These are phyloP conservation scores for Aotearoamyces nothofagi DNA, from an alignment of 2,329 filamentous ascomycete species.

Conservation along the genomic window DNA sequence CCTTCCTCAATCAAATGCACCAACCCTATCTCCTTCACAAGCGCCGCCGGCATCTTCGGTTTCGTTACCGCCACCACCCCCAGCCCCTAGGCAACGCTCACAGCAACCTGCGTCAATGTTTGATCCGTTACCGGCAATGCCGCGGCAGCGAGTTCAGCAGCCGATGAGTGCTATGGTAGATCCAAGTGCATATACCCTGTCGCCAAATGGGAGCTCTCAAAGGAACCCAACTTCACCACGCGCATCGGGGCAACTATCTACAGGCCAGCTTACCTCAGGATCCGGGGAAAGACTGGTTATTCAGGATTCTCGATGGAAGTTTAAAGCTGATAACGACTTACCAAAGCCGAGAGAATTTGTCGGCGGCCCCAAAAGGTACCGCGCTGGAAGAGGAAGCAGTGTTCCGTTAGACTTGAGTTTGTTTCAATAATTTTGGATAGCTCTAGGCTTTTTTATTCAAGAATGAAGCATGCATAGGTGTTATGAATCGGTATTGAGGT, in stretches of 20 bases:
- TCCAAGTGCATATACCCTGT: slow-evolving; percentile 61
- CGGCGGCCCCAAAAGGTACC: slow-evolving; percentile 63
- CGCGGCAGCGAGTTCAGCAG: slow-evolving; percentile 23
- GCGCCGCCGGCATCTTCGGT: slow-evolving; percentile 24
- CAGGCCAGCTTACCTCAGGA: too few relatives aligned
- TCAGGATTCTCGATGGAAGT: slow-evolving; percentile 72
- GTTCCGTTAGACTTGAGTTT: slow-evolving; percentile 73
- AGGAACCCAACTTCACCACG: slow-evolving; percentile 32
- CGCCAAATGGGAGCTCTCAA: slow-evolving; percentile 37
- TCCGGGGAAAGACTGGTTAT: slow-evolving; percentile 35
- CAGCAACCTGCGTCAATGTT: neutral
- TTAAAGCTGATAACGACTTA: slow-evolving; percentile 66
- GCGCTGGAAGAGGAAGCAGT: slow-evolving; percentile 84
- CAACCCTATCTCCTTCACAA: neutral
- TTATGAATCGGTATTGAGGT: too few relatives aligned
- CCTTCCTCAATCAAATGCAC: slow-evolving; percentile 5
- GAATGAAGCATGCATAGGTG: too few relatives aligned
- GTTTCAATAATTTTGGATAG: slow-evolving; percentile 13
- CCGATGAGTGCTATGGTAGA: slow-evolving; percentile 51
- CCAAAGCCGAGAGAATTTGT: slow-evolving; percentile 74
- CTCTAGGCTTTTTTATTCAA: too few relatives aligned
- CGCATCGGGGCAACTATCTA: slow-evolving; percentile 21
- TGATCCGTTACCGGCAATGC: too few relatives aligned
- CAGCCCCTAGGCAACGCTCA: slow-evolving; percentile 17
- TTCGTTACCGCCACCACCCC: slow-evolving; percentile 25